These are phyloP conservation scores for Curvularia eragrostidis DNA, from an alignment of 2,329 filamentous ascomycete species.

Conservation along the genomic window DNA sequence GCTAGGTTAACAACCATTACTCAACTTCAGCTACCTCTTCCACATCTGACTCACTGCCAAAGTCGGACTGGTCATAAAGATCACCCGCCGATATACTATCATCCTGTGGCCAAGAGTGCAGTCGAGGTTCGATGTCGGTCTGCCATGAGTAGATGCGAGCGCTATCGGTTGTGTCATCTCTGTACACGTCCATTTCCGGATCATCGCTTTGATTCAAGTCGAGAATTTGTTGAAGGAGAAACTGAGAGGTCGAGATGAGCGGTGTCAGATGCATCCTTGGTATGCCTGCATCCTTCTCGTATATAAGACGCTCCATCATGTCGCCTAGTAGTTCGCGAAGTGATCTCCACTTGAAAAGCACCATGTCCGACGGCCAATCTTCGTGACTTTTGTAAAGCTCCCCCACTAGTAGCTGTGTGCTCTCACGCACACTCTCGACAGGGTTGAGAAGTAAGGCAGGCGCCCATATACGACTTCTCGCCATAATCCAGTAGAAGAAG, in stretches of 20 bases:
- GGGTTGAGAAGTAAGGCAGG: conserved; percentile 39
- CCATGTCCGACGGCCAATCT: conserved; percentile 19
- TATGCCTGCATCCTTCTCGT: conserved; percentile 34
- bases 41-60: conserved; percentile 48
- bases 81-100: conserved; percentile 42
- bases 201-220: conserved; percentile 30
- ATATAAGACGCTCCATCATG: conserved; percentile 29
- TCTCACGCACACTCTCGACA: conserved; percentile 38
- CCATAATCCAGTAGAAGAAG: conserved; percentile 34
- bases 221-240: conserved; percentile 31
- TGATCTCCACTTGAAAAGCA: conserved; percentile 30
- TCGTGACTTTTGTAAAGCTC: conserved; percentile 35
- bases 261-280: conserved; percentile 34
- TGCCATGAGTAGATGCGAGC: conserved; percentile 32
- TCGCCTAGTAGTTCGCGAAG: conserved; percentile 29
- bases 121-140: conserved; percentile 31
- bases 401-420: conserved; percentile 27
- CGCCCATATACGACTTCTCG: conserved; percentile 25
- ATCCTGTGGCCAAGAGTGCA: conserved; percentile 38
- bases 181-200: conserved; percentile 26
- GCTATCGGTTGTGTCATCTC: conserved; percentile 31
- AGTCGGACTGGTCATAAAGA: conserved; percentile 46
- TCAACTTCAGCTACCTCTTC: conserved; percentile 34
- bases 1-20: conserved; percentile 8
- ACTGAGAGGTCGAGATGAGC: conserved; percentile 31